Conservation (phyloP, 208 protist genomes). For the Angomonas desouzai region DNA sequence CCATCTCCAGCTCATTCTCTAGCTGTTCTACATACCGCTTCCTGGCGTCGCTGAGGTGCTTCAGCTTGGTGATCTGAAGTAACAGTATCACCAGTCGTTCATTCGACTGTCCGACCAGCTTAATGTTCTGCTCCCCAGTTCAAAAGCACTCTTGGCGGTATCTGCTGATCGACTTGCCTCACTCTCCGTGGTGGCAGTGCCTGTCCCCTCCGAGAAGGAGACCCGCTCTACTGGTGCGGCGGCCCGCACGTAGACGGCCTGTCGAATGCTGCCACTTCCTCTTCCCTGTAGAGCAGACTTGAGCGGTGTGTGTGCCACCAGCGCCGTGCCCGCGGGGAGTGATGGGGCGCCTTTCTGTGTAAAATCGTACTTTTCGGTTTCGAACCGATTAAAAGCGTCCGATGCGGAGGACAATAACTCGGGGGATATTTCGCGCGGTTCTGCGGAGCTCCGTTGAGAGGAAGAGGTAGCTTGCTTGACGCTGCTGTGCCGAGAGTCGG, state of each 20-base stretch:
- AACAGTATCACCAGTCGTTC: not conserved
- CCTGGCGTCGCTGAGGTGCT: not conserved
- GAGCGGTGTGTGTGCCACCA: not conserved
- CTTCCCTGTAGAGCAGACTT: too few species aligned
- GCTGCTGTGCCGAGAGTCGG: not conserved
- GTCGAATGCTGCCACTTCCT: too few species aligned
- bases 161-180: too few species aligned
- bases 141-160: not conserved
- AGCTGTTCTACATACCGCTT: not conserved
- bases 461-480: not conserved
- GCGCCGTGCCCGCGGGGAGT: too few species aligned
- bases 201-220: too few species aligned
- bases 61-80: not conserved
- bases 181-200: too few species aligned
- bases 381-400: not conserved
- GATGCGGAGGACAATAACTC: not conserved
- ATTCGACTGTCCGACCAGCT: not conserved
- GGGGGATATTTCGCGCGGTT: not conserved
- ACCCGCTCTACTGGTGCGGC: too few species aligned
- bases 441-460: too few species aligned
- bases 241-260: too few species aligned
- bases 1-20: slow-evolving; percentile 9
- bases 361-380: not conserved
- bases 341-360: not conserved
- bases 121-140: not conserved